Evolutionary conservation across 2,329 filamentous ascomycete species (phyloP), one percentile per base, ranked within the genome.

Genomic region (Thelonectria blattea): DNA sequence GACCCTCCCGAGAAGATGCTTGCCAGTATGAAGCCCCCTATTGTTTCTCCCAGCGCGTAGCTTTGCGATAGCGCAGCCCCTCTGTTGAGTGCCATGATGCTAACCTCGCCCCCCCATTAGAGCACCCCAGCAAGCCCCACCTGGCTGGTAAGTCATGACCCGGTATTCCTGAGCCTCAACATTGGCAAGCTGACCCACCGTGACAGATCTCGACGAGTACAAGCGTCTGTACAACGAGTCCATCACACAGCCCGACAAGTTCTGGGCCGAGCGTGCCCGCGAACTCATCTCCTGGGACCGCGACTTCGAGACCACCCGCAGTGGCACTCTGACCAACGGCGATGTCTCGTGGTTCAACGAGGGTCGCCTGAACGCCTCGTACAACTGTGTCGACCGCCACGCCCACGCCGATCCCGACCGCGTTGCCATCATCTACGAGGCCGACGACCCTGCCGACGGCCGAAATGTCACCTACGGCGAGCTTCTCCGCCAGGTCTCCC

Each of bases 351-450:
- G 95, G 94, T 99, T 98, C 75, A 80, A 93, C 63, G 95, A 97
- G 81, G 95, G 95, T 68, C 87, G 89, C 71, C 83, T 99, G 73
- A 99, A 99, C 73, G 95, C 95, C 65, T 95, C 91, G 27, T 98
- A 93, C 87, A 99, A 99, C 83, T 96, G 93, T 74, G 89, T 99
- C 66, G 95, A 99, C 74, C 91, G 95, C 63, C 94, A 98, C 78
- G 95, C 95, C n/a, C 86, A 96, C 79, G 93, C 93, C 80, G 88
- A 97, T 79, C 95, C 95, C 49, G 82, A 98, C 80, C 92, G 90
- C 80, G 88, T 95, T 49, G 95, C 95, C 76, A 96, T 99, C 80
- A 97, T 98, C 81, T 99, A 98, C 82, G 95, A 99, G 82, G 94
- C 93, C 62, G 95, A 99, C 73, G 95, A 99, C 79, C 87, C 90